Evolutionary conservation across 2,329 filamentous ascomycete species (phyloP), one percentile per base, ranked within the genome.

Genomic region (Monosporascus sp.): DNA sequence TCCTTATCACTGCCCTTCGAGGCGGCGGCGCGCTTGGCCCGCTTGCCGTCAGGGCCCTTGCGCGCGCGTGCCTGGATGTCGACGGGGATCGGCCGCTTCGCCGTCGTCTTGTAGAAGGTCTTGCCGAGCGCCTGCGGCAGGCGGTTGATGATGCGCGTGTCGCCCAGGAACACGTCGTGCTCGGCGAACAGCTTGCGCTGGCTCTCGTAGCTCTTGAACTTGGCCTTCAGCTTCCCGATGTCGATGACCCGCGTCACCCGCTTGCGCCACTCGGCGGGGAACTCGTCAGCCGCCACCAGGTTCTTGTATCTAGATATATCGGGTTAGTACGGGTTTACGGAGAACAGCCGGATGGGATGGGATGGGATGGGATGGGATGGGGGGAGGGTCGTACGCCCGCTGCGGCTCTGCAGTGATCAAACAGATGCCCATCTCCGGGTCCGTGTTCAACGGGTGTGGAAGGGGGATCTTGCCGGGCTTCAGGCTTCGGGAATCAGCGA

Each of bases 121-220:
- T 96, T 97, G 62, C 93, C 94, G 14, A 99, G 83, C 3, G 85
- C 77, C 59, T 83, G 81, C 52, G 92, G 90, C 54, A 97, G 79
- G 27, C 78, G 74, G 68, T 81, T 85, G 66, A 86, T 78, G 63
- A 99, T 88, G 48, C 94, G 81, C 66, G 96, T 89, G 69, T 99
- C 94, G 50, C 89, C 93, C 53, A 99, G 80, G 75, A 99, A 97
- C 52, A 97, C 76, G 68, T 97, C 94, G 71, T 97, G 90, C 70
- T 96, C 90, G 45, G 84, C 77, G 57, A 87, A 82, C 37, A 99
- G 81, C 70, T 94, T 90, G 59, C 94, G 81, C 71, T 89, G 85
- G 50, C 84, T 84, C 75, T 99, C 94, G 72, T 90, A 99, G 56
- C 88, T 83, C 76, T 88, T 86, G 80, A 88, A 97, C 75, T 94